These are phyloP conservation scores for Phytophthora litchii DNA, from an alignment of 352 stramenopile genomes.

Conservation along the genomic window DNA sequence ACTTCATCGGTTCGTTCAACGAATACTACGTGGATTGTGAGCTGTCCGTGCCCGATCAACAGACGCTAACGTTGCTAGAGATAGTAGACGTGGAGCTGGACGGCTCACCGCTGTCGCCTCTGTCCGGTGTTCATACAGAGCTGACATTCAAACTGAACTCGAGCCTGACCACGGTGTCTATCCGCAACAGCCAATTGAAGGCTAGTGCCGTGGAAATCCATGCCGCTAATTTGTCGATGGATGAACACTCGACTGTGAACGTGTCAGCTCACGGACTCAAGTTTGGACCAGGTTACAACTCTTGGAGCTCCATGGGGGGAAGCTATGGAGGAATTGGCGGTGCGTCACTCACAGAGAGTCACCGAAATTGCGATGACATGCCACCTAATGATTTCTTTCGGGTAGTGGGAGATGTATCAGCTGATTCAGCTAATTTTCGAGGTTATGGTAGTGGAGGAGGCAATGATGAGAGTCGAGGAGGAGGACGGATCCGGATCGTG, in stretches of 20 bases:
- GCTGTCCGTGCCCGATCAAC: constrained; percentile 42
- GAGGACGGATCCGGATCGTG: constrained; percentile 61
- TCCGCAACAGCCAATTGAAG: constrained; percentile 58
- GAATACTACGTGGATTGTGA: constrained; percentile 83
- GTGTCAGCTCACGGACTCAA: constrained; percentile 69
- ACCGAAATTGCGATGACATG: constrained; percentile 58
- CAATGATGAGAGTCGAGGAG: constrained; percentile 60
- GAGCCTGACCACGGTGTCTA: constrained; percentile 30
- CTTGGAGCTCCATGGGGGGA: constrained; percentile 63
- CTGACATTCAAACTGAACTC: constrained; percentile 52
- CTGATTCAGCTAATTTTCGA: constrained; percentile 65
- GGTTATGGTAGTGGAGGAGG: constrained; percentile 85
- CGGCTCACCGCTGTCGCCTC: constrained; percentile 42
- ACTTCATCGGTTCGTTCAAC: constrained; percentile 81
- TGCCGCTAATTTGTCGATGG: constrained; percentile 48
- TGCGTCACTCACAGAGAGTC: constrained; percentile 50
- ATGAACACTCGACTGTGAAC: constrained; percentile 55
- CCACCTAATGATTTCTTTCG: constrained; percentile 64
- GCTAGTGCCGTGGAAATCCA: constrained; percentile 70
- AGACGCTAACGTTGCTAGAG: constrained; percentile 39
- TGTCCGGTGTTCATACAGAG: constrained; percentile 54
- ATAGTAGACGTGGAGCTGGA: constrained; percentile 56
- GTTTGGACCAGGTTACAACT: constrained; percentile 85
- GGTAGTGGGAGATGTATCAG: constrained; percentile 66
- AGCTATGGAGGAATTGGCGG: constrained; percentile 81